Base-by-base conservation (phyloP, 2,329 filamentous ascomycete species). In the Diaporthe helianthi region DNA sequence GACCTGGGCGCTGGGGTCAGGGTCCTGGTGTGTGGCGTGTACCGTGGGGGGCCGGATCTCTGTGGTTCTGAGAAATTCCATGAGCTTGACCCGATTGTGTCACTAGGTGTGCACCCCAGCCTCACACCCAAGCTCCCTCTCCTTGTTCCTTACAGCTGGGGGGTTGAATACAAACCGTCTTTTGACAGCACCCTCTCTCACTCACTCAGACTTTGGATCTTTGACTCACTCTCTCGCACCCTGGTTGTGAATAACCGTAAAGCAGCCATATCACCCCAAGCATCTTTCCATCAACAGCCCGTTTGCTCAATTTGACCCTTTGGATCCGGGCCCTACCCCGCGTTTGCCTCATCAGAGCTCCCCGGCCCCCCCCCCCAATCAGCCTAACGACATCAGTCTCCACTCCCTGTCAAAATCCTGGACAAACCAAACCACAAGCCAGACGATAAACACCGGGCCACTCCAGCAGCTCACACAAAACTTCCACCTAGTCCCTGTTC, bases 351-450 rank as follows among this genome's bases (percentile, higher is more conserved):
- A 46, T 58, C 65, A 47, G 55, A 64, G 65, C 69, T 67, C 65
- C 67, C 58, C 46, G 38, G 63, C 52, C 65, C 67, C 58, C 46
- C 33, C 68, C 60, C 64, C 53, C 61, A 52, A 54, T 33, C 54
- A 36, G 44, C 29, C 69, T 51, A 64, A 52, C 55, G 58, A 58
- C 64, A 46, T 60, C 49, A 70, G 65, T 49, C 65, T 46, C 69
- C 69, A 68, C 65, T 55, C 69, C 26, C 44, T 7, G 41, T 63
- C 67, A 70, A 70, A 70, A 63, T 68, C 67, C 69, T 63, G 52
- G 65, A 47, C 64, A 67, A 58, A 38, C 64, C 26, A 36, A 47
- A 47, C 58, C 13, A 63, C 58, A 63, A 63, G 58, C 58, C 44
- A 47, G 44, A 63, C 41, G 44, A 63, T 44, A 63, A 63, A 49